These are phyloP conservation scores for Coniferiporia sulphurascens DNA, from an alignment of 1,284 basidiomycete genomes.

Conservation along the genomic window DNA sequence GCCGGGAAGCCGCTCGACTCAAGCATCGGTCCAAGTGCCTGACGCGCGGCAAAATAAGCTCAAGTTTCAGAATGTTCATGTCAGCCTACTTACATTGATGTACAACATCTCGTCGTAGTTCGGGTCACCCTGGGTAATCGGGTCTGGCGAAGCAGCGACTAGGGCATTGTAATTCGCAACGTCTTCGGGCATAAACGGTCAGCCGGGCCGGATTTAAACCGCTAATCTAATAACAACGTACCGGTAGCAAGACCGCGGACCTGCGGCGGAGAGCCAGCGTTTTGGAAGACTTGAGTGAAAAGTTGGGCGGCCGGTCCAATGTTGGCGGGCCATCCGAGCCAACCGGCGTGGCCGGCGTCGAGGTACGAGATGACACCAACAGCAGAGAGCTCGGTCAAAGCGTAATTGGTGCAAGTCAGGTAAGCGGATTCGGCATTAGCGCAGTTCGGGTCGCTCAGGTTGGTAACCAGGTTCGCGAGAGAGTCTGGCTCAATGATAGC, in stretches of 20 bases:
- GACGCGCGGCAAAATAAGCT: neutral
- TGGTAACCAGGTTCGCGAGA: slow-evolving; percentile 57
- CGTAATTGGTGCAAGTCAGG: slow-evolving; percentile 46
- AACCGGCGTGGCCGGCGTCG: slow-evolving; percentile 62
- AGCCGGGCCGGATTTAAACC: neutral
- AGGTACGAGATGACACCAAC: slow-evolving; percentile 57
- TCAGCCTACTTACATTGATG: slow-evolving; percentile 39
- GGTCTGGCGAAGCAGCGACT: slow-evolving; percentile 47
- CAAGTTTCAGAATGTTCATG: neutral
- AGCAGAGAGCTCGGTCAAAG: slow-evolving; percentile 48
- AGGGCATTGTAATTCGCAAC: slow-evolving; percentile 64
- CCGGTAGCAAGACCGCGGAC: slow-evolving; percentile 58
- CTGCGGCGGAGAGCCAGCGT: slow-evolving; percentile 45
- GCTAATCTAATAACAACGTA: slow-evolving; percentile 17
- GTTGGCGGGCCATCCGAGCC: slow-evolving; percentile 60
- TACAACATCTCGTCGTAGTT: slow-evolving; percentile 62
- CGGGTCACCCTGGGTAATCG: slow-evolving; percentile 50
- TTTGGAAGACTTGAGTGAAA: slow-evolving; percentile 45
- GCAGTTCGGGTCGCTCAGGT: slow-evolving; percentile 55
- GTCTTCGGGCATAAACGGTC: slow-evolving; percentile 26
- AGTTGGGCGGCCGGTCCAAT: slow-evolving; percentile 51
- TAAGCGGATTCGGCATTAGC: slow-evolving; percentile 48
- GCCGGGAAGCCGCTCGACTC: slow-evolving; percentile 46
- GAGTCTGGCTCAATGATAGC: slow-evolving; percentile 64
- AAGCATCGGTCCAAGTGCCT: slow-evolving; percentile 48